These are phyloP conservation scores for Trichoderma atroviride DNA, from an alignment of 2,329 filamentous ascomycete species.

Conservation along the genomic window DNA sequence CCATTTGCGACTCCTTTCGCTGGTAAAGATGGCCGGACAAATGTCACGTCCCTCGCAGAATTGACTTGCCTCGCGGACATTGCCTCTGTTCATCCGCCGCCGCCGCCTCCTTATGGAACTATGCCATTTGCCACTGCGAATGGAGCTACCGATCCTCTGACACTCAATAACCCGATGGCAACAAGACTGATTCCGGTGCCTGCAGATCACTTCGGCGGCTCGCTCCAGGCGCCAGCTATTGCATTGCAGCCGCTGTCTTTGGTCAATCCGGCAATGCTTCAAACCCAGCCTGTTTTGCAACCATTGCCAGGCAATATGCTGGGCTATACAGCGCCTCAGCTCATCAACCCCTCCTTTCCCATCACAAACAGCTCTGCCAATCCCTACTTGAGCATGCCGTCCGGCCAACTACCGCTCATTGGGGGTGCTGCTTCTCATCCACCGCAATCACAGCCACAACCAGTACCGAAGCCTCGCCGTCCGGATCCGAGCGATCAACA, in stretches of 20 bases:
- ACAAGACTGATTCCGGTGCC: neutral
- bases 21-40: neutral
- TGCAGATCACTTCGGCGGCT: constrained; percentile 10
- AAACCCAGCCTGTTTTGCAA: constrained; percentile 11
- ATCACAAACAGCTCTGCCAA: neutral
- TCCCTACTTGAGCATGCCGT: constrained; percentile 3
- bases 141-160: neutral
- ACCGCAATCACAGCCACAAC: constrained; percentile 32
- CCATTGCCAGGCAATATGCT: constrained; percentile 5
- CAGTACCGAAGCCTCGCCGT: constrained; percentile 45
- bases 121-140: neutral
- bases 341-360: neutral
- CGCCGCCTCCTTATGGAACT: neutral
- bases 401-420: constrained; percentile 1
- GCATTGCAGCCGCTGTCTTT: neutral
- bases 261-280: neutral
- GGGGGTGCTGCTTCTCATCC: neutral
- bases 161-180: neutral
- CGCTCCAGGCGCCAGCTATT: neutral
- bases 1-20: neutral
- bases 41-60: neutral
- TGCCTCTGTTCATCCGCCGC: neutral
- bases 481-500: constrained; percentile 48
- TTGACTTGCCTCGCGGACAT: neutral
- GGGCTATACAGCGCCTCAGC: neutral